Base-by-base conservation (phyloP, 164 flowering plant genomes). In the Nelumbo lutea region DNA sequence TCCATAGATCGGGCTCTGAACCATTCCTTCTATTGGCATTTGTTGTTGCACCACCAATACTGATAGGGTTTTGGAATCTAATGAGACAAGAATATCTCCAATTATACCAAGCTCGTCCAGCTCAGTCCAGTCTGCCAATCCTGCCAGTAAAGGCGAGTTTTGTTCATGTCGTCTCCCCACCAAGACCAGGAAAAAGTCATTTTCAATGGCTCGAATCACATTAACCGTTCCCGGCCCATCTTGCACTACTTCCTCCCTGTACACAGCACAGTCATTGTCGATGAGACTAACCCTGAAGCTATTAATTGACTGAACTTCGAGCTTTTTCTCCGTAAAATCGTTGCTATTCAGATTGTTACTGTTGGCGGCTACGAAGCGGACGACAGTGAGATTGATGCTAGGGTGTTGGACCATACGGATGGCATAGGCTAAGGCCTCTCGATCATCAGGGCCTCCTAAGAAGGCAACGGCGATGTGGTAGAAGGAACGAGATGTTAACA, bases 1-100 rank as follows among this genome's bases (percentile, higher is more conserved):
- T 27, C 27, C 27, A 27, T 27, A 27, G 27, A 27, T 27, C 27
- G 27, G 27, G 27, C 27, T 27, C 27, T 27, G 27, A 27, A 27
- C 27, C 27, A 27, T 27, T 27, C 27, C 27, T 27, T 27, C 27
- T 27, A 27, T 27, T 27, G 27, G 27, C 27, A 27, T 27, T 46
- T 79, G 82, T 50, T 84, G 87, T 58, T 77, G 81, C 50, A 82
- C 68, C 10, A 80, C 83, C 79, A 84, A 50, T 9, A 81, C 71
- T 0, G 83, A 75, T 9, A 74, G 74, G 5, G 65, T 61, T 9
- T 60, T 55, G 9, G 53, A 66, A 50, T 78, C 77, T 2, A 81
- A 40, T 3, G 81, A 64, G 2, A 75, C 79, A 7, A 82, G 76
- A 8, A 84, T 57, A 66, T 82, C 85, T 27, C 85, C 87, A 0